Evolutionary conservation across 208 protist genomes (phyloP), one percentile per base, ranked within the genome.

Genomic region (Endotrypanum monterogeii): DNA sequence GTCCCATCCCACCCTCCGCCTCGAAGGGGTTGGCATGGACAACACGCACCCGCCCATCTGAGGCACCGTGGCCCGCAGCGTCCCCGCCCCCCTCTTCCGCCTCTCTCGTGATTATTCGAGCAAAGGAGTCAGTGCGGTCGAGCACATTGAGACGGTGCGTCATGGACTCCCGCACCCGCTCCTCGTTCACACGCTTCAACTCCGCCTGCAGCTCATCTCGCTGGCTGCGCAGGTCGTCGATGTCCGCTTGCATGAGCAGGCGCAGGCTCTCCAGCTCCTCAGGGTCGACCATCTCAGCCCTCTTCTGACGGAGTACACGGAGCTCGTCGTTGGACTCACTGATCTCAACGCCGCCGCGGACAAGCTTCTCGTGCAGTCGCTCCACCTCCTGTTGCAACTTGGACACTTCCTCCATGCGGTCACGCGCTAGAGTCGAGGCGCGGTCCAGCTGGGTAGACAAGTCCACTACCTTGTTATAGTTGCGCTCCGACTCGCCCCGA

Each of bases 381-480:
- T 88, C 74, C 32, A 85, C 81, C 55, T 83, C 67, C n/a, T 80
- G 63, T 25, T 80, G 74, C 41, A 93, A 55, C 32, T 67, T 62
- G 61, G 82, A 80, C 35, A 94, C 87, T 70, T 92, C 88, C 37
- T 81, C 76, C 62, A 85, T 82, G 58, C 89, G 88, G 23, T 89
- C 83, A 61, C 81, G 84, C 62, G 79, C 83, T 28, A 92, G 74
- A 37, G 81, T 70, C 3, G 88, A 77, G 41, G 93, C 76, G 35
- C 89, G 88, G 56, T 96, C 91, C 35, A 96, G 83, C 78, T 96
- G 86, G 18, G 89, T 89, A 39, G 75, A 83, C 46, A 96, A 75
- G 56, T 93, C 88, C 1, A 90, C 82, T 7, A 82, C 82, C 74
- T 96, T 96, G 57, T 83, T 79, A 48, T 80, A 81, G 50, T 90